Percentiles rank a stretch among this genome's conserved stretches.
Evolutionary conservation across 306 rosid genomes (phyloP).

Genomic region (Sesbania bispinosa): DNA sequence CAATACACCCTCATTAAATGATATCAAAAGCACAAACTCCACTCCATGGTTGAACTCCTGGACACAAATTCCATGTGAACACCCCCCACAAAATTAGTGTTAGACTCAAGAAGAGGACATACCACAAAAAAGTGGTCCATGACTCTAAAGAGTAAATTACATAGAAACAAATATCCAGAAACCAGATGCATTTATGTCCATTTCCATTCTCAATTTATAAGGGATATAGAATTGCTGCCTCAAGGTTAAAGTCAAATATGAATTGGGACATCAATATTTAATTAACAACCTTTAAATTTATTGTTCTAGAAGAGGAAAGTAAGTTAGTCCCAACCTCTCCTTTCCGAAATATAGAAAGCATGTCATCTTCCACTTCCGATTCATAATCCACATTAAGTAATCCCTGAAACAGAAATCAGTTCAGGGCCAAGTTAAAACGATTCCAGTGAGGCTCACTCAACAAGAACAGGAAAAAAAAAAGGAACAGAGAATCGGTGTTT

Average conservation of each 20-base stretch:
- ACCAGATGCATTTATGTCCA: neutral
- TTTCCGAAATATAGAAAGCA: slow-evolving; percentile 88
- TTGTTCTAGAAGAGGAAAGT: neutral
- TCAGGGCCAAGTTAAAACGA: slow-evolving; percentile 15
- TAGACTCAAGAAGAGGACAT: slow-evolving; percentile 2
- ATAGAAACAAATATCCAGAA: neutral
- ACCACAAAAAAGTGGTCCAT: neutral
- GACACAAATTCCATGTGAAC: slow-evolving; percentile 17
- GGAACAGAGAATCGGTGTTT: slow-evolving; percentile 74
- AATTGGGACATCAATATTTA: neutral
- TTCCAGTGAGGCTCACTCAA: neutral
- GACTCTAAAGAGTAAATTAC: neutral
- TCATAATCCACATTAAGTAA: slow-evolving; percentile 70
- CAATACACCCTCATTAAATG: slow-evolving; percentile 46
- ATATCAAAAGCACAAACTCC: slow-evolving; percentile 76
- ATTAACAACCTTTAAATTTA: neutral
- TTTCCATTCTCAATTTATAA: neutral
- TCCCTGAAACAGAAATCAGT: slow-evolving; percentile 45
- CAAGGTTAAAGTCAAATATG: neutral
- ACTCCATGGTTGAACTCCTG: slow-evolving; percentile 89
- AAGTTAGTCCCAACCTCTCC: slow-evolving; percentile 69
- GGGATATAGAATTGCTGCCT: neutral
- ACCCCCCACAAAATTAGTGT: neutral
- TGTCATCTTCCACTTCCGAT: slow-evolving; percentile 89
- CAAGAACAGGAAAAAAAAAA: slow-evolving; percentile 24